Evolutionary conservation across 495 filamentous ascomycete genomes (phyloP).

Genomic region (Podospora anserina): DNA sequence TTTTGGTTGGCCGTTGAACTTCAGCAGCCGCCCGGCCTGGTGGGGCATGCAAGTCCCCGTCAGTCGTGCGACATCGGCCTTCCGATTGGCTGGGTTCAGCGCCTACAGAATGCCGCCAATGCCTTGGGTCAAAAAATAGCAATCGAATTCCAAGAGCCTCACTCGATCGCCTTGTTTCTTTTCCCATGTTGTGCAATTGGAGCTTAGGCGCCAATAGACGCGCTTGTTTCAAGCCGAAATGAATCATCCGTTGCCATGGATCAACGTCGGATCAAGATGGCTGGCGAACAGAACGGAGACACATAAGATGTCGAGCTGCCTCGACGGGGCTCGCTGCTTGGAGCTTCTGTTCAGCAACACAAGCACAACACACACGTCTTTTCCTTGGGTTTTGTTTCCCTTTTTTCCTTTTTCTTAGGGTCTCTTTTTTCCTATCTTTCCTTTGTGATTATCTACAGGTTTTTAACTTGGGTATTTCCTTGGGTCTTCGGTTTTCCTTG

Average conservation of each 20-base stretch:
- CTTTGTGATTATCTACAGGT: conserved; percentile 5
- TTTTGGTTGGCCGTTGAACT: conserved; percentile 6
- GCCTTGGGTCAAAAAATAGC: background rate
- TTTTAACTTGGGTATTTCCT: conserved; percentile 2
- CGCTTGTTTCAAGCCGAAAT: conserved; percentile 7
- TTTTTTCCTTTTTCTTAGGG: conserved; percentile 6
- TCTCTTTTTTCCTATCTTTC: conserved; percentile 10
- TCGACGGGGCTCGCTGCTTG: background rate
- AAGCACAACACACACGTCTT: background rate
- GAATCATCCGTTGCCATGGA: background rate
- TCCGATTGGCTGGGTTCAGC: conserved; percentile 1
- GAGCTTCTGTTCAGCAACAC: background rate
- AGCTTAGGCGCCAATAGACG: conserved; percentile 2
- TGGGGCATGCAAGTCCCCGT: background rate
- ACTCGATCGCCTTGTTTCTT: background rate
- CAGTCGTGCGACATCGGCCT: background rate
- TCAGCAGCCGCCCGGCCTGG: background rate
- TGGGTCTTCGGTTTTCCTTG: conserved; percentile 4
- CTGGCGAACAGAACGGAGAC: background rate
- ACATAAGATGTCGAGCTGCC: background rate
- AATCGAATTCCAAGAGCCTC: background rate
- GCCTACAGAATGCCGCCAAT: background rate
- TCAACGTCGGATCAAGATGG: background rate
- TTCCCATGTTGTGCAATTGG: conserved; percentile 5
- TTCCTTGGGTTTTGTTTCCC: conserved; percentile 8